Evolutionary conservation across 352 stramenopile species (phyloP).

Genomic region (Pythium myriotylum): DNA sequence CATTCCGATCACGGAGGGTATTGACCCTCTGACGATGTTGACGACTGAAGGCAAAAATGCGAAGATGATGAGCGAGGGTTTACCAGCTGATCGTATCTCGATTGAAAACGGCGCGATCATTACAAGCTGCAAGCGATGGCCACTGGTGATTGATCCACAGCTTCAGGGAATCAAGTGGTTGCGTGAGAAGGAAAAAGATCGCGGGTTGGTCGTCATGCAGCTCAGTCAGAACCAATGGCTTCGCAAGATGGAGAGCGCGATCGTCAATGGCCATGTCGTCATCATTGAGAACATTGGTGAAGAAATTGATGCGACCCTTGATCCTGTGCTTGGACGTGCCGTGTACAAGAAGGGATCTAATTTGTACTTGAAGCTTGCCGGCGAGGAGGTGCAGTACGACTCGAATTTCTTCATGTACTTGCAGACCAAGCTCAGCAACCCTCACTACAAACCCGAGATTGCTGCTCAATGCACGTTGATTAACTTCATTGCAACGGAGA

Average conservation of each 20-base stretch:
- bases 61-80: slow-evolving; percentile 97
- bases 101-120: slow-evolving; percentile 98
- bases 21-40: slow-evolving; percentile 95
- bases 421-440: slow-evolving; percentile 92
- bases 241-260: slow-evolving; percentile 92
- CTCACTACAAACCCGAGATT: slow-evolving; percentile 92
- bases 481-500: slow-evolving; percentile 94
- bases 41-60: slow-evolving; percentile 97
- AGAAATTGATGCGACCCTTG: slow-evolving; percentile 96
- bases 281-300: slow-evolving; percentile 98
- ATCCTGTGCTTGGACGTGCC: slow-evolving; percentile 94
- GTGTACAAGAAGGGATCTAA: slow-evolving; percentile 97
- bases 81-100: slow-evolving; percentile 97
- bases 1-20: slow-evolving; percentile 94
- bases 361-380: slow-evolving; percentile 93
- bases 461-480: slow-evolving; percentile 92
- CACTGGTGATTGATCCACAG: slow-evolving; percentile 97
- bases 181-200: slow-evolving; percentile 93
- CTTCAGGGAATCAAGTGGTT: slow-evolving; percentile 99
- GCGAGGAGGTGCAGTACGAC: slow-evolving; percentile 91
- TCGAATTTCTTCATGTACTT: slow-evolving; percentile 88
- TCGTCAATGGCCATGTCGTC: slow-evolving; percentile 94
- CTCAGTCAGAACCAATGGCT: slow-evolving; percentile 97
- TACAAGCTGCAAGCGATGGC: slow-evolving; percentile 97
- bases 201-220: slow-evolving; percentile 92